Evolutionary conservation across 192 early-diverging fungal species (phyloP).

Genomic region (Coemansia reversa): DNA sequence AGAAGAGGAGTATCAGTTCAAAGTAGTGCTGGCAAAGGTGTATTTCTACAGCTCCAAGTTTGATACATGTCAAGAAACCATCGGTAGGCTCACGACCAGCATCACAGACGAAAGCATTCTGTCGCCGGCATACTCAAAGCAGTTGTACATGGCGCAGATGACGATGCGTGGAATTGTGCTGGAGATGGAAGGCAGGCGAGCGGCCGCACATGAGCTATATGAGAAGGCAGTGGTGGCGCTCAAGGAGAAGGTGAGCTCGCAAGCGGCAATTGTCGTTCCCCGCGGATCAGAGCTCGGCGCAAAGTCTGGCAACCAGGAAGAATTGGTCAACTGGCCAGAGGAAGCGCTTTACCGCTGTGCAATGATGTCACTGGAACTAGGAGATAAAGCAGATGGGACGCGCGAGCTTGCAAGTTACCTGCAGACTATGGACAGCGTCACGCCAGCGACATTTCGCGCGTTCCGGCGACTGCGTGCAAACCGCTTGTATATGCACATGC

Average conservation of each 20-base stretch:
- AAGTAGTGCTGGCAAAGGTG: conserved; percentile 59
- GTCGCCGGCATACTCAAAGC: conserved; percentile 60
- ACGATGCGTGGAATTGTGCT: conserved; percentile 57
- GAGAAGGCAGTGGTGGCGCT: conserved; percentile 50
- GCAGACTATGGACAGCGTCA: conserved; percentile 40
- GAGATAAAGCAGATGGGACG: conserved; percentile 11
- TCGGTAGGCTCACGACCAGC: conserved; percentile 27
- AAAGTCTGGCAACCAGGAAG: conserved; percentile 36
- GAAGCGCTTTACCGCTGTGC: conserved; percentile 67
- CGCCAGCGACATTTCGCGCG: conserved; percentile 50
- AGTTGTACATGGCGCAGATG: conserved; percentile 58
- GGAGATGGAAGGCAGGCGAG: conserved; percentile 42
- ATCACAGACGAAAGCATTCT: conserved; percentile 43
- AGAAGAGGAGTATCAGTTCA: conserved; percentile 44
- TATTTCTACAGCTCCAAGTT: conserved; percentile 59
- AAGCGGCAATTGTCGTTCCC: conserved; percentile 44
- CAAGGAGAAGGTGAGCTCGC: conserved; percentile 19
- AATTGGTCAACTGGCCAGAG: conserved; percentile 67
- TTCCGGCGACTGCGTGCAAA: conserved; percentile 58
- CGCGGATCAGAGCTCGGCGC: conserved; percentile 28
- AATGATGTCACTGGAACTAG: conserved; percentile 47
- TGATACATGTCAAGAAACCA: conserved; percentile 34
- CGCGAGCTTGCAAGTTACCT: conserved; percentile 44
- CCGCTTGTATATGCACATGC: conserved; percentile 51
- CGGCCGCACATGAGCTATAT: conserved; percentile 55